A percentile compares a stretch with the other conserved stretches of the same genome.
Conservation (phyloP, 352 stramenopile species). For the Phytopythium delawarense region DNA sequence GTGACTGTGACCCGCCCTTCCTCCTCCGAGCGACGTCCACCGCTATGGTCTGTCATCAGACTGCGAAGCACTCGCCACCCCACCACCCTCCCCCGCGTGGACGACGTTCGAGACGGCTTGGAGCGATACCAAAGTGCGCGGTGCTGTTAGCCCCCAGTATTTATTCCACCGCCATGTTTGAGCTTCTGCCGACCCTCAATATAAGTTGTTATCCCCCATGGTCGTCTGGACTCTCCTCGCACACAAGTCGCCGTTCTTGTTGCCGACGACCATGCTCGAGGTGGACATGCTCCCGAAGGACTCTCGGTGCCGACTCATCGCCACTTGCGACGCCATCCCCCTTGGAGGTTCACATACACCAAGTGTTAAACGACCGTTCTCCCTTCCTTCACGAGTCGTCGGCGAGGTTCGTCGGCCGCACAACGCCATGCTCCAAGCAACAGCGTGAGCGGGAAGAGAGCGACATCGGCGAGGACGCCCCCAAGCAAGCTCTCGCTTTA, state of each 20-base stretch:
- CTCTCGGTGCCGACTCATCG: not conserved
- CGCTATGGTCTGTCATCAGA: not conserved
- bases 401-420: not conserved
- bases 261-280: not conserved
- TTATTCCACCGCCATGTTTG: constrained; percentile 4
- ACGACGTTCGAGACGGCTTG: constrained; percentile 2
- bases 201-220: not conserved
- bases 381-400: not conserved
- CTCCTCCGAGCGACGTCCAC: not conserved
- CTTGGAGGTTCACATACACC: not conserved
- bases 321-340: not conserved
- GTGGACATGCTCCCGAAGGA: not conserved
- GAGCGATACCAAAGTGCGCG: not conserved
- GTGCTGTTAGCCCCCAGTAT: constrained; percentile 1
- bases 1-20: not conserved
- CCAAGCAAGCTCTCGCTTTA: not conserved
- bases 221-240: not conserved
- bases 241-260: not conserved
- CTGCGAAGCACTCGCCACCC: not conserved
- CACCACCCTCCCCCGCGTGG: not conserved
- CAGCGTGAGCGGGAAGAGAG: not conserved
- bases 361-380: not conserved
- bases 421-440: not conserved
- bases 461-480: not conserved
- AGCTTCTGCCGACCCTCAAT: not conserved